A percentile compares a stretch with the other conserved stretches of the same genome.
Conservation (phyloP, 2,329 filamentous ascomycete genomes). For the Juglanconis juglandina region DNA sequence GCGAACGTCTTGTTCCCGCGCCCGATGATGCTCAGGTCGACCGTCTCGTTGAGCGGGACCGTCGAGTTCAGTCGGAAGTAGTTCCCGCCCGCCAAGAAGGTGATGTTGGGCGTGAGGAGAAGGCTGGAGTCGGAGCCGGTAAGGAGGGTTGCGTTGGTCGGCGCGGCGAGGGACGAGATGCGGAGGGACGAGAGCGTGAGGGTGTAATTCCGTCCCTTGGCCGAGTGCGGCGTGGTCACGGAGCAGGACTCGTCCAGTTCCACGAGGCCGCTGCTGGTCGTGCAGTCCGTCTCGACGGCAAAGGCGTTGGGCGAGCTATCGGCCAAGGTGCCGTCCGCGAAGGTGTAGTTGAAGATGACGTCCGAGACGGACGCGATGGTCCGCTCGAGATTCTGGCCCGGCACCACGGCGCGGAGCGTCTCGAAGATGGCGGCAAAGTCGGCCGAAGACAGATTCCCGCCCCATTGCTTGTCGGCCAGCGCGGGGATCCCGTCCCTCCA, state of each 20-base stretch:
- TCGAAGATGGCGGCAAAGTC: conserved; percentile 38
- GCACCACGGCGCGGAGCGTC: conserved; percentile 36
- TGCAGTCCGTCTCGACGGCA: conserved; percentile 37
- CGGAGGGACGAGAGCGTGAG: conserved; percentile 40
- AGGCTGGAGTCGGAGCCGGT: conserved; percentile 41
- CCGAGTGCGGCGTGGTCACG: conserved; percentile 43
- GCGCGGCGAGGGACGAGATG: conserved; percentile 28
- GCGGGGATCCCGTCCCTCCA: conserved; percentile 49
- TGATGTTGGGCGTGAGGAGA: conserved; percentile 35
- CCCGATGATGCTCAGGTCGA: conserved; percentile 28
- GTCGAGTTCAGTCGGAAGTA: conserved; percentile 34
- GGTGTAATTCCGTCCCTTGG: conserved; percentile 56
- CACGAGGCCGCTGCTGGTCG: conserved; percentile 25
- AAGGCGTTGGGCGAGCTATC: conserved; percentile 40
- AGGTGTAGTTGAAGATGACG: conserved; percentile 34
- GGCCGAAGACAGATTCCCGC: conserved; percentile 39
- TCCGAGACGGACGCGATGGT: conserved; percentile 33
- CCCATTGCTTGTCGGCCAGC: conserved; percentile 52
- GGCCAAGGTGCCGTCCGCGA: conserved; percentile 23
- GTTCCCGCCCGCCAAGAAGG: conserved; percentile 32
- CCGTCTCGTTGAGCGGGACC: conserved; percentile 27
- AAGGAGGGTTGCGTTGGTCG: conserved; percentile 37
- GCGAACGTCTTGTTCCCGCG: conserved; percentile 32
- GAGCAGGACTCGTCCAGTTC: conserved; percentile 35
- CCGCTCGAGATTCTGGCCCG: conserved; percentile 49